A percentile compares a stretch with the other conserved stretches of the same genome.
These are phyloP conservation scores for Boletus insuetus DNA, from an alignment of 768 basidiomycete genomes.

Conservation along the genomic window DNA sequence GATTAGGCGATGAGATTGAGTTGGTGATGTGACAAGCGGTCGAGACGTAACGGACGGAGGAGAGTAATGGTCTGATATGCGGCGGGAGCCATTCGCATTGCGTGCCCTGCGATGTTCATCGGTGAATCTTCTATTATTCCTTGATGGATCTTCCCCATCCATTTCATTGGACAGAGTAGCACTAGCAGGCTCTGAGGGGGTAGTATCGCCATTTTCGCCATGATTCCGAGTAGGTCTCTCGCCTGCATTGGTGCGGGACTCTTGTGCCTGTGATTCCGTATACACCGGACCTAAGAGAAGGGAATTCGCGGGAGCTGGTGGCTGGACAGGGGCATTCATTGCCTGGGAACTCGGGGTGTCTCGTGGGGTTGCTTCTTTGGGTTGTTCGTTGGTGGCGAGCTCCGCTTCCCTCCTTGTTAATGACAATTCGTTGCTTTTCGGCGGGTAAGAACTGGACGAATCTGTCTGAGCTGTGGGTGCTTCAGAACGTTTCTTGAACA, in stretches of 20 bases:
- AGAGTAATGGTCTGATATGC: conserved; percentile 8
- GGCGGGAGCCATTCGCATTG: conserved; percentile 1
- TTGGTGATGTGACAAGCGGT: conserved; percentile 1
- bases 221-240: not conserved
- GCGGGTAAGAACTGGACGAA: not conserved
- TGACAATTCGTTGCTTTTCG: not conserved
- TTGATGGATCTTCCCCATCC: conserved; percentile 10
- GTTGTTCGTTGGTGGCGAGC: not conserved
- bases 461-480: not conserved
- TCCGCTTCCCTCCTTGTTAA: not conserved
- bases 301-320: conserved; percentile 3
- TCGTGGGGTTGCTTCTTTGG: not conserved
- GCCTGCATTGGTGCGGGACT: not conserved
- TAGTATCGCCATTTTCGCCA: not conserved
- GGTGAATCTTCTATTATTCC: conserved; percentile 1
- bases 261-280: conserved; percentile 4
- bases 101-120: conserved; percentile 12
- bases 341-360: conserved; percentile 4
- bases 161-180: conserved; percentile 1
- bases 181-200: conserved; percentile 9
- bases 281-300: conserved; percentile 10
- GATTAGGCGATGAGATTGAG: not conserved
- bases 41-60: conserved; percentile 5
- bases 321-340: conserved; percentile 8
- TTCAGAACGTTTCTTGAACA: conserved; percentile 8